phyloP scores from a whole-genome alignment of 345 rosid species.

The Litchi chinensis region DNA sequence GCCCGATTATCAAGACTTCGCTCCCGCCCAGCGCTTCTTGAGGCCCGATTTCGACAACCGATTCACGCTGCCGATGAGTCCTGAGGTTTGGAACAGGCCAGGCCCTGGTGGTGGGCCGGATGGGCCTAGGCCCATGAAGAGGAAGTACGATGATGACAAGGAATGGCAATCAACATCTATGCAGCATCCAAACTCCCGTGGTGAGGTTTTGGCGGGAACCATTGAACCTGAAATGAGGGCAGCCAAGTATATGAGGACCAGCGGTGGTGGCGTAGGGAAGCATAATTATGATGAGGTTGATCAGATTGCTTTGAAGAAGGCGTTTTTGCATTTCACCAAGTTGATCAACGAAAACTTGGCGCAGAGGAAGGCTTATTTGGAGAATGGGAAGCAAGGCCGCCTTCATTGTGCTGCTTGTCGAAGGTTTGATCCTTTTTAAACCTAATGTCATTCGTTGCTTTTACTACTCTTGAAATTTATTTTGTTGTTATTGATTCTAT shows the following conservation, averaged over 20 bases:
- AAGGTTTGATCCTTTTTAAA: slow-evolving; percentile 63
- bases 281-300: slow-evolving; percentile 58
- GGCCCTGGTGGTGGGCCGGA: slow-evolving; percentile 30
- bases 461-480: slow-evolving; percentile 4
- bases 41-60: slow-evolving; percentile 34
- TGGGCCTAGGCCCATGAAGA: slow-evolving; percentile 47
- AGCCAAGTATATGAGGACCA: slow-evolving; percentile 52
- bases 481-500: neutral
- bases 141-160: slow-evolving; percentile 56
- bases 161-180: slow-evolving; percentile 45
- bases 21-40: slow-evolving; percentile 29
- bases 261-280: slow-evolving; percentile 27
- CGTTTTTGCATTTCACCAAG: slow-evolving; percentile 72
- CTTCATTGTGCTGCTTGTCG: slow-evolving; percentile 80
- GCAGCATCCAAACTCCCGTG: slow-evolving; percentile 41
- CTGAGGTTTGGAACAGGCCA: slow-evolving; percentile 41
- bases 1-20: slow-evolving; percentile 80
- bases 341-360: slow-evolving; percentile 56
- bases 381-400: slow-evolving; percentile 76
- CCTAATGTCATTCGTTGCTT: slow-evolving; percentile 28
- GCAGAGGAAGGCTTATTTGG: slow-evolving; percentile 72
- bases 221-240: slow-evolving; percentile 56
- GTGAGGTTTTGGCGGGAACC: slow-evolving; percentile 38
- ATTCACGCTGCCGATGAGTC: slow-evolving; percentile 35
- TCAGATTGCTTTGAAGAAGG: slow-evolving; percentile 59